Evolutionary conservation across 257 asterid species (phyloP).

Genomic region (Ilex aquifolium): DNA sequence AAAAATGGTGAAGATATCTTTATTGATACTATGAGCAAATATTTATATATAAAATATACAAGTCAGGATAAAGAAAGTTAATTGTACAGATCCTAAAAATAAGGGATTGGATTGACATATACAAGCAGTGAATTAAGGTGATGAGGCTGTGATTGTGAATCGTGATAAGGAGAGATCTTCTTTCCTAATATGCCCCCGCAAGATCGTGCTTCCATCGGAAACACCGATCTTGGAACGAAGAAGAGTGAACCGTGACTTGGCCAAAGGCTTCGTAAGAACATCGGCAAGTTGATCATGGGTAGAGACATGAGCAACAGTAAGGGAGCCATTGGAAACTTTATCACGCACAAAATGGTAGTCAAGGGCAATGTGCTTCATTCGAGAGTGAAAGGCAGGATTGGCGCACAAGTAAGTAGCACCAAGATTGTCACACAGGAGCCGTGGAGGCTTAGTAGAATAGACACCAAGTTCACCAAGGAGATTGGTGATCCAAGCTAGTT

Average conservation of each 20-base stretch:
- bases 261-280: neutral
- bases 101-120: too few relatives aligned
- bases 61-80: too few relatives aligned
- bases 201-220: neutral
- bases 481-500: neutral
- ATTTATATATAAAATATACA: too few relatives aligned
- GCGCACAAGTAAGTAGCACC: constrained; percentile 1
- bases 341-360: neutral
- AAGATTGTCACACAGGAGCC: neutral
- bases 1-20: too few relatives aligned
- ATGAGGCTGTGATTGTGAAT: too few relatives aligned
- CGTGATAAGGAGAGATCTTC: too few relatives aligned
- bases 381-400: neutral
- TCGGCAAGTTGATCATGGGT: constrained; percentile 1
- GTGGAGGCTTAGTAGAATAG: neutral
- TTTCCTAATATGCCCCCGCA: neutral
- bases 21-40: too few relatives aligned
- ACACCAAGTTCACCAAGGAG: neutral
- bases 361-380: neutral
- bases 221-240: neutral
- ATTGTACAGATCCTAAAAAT: too few relatives aligned
- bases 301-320: neutral
- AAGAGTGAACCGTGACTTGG: neutral
- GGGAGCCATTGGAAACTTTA: neutral
- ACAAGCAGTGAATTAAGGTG: too few relatives aligned